These are phyloP conservation scores for Arctium minus DNA, from an alignment of 129 eudicot species.

Conservation along the genomic window DNA sequence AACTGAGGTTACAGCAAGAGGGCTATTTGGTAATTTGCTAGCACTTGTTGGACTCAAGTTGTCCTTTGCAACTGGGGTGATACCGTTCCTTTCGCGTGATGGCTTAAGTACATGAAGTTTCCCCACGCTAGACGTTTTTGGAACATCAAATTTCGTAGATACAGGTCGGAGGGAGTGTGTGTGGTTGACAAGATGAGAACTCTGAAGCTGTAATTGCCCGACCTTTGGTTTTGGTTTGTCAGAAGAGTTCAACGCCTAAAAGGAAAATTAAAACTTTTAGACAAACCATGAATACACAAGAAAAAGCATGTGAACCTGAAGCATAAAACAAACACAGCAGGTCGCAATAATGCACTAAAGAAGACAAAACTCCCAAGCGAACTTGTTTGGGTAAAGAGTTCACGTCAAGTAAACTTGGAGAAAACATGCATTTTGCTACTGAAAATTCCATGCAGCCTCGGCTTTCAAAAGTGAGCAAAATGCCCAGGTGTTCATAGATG, in stretches of 20 bases:
- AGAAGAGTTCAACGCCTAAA: slow-evolving; percentile 52
- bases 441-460: too few relatives aligned
- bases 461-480: too few relatives aligned
- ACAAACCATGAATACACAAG: background rate
- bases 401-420: too few relatives aligned
- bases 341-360: too few relatives aligned
- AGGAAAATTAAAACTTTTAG: background rate
- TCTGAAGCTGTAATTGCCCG: slow-evolving; percentile 48
- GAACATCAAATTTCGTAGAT: slow-evolving; percentile 37
- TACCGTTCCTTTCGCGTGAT: slow-evolving; percentile 67
- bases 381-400: too few relatives aligned
- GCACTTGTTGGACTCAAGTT: slow-evolving; percentile 46
- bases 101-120: slow-evolving; percentile 80
- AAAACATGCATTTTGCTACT: too few relatives aligned
- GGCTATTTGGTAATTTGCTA: slow-evolving; percentile 38
- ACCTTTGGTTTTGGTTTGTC: slow-evolving; percentile 68
- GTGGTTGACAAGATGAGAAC: slow-evolving; percentile 36
- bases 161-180: slow-evolving; percentile 53
- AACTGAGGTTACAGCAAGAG: slow-evolving; percentile 37
- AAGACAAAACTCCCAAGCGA: too few relatives aligned
- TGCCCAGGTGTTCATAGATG: too few relatives aligned
- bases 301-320: too few relatives aligned
- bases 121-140: slow-evolving; percentile 50
- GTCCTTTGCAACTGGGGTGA: slow-evolving; percentile 49
- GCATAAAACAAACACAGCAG: too few relatives aligned